Evolutionary conservation across 2,329 filamentous ascomycete genomes (phyloP), one percentile per base, ranked within the genome.

Genomic region (Teratosphaeria nubilosa): DNA sequence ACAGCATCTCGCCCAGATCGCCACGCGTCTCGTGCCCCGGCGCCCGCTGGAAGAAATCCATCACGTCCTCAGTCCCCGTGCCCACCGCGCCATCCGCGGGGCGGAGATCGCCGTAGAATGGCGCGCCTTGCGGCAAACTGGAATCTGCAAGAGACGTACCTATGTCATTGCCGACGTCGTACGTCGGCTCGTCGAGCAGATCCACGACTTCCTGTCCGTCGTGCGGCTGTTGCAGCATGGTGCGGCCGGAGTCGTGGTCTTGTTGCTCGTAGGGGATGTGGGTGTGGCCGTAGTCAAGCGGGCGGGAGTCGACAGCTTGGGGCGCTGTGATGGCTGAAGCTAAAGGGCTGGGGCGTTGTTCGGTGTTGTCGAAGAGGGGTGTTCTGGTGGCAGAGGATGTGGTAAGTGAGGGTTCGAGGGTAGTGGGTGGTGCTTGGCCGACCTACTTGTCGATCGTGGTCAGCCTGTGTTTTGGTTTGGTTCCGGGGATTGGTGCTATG

Each of bases 151-250:
- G 20, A 51, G 56, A 60, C 62, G 60, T 62, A 62, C 60, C 58
- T 59, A 63, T 56, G 30, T 64, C 62, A 24, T 63, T 56, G 16
- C 55, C 58, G 7, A 27, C 41, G 14, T 22, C 57, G 25, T n/a
- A 14, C 14, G 54, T 56, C 3, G 64, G 61, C 52, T 64, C 57
- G 48, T 67, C 68, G 13, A 73, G 62, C 41, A 72, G 60, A 61
- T 69, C 63, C 14, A 71, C 68, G 13, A 73, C 70, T 3, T 66
- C 69, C 55, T 70, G 67, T 7, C 70, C 70, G 41, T 72, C 70
- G 6, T 57, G 53, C n/a, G 62, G 61, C 24, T 65, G 56, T 48
- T 14, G 53, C 54, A 22, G 67, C 64, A 11, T 68, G 67, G n/a
- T 58, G 16, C 53, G 53, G 24, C 53, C 53, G 30, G 53, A 25